Evolutionary conservation across 345 rosid species (phyloP).

Genomic region (Gossypium arboreum): DNA sequence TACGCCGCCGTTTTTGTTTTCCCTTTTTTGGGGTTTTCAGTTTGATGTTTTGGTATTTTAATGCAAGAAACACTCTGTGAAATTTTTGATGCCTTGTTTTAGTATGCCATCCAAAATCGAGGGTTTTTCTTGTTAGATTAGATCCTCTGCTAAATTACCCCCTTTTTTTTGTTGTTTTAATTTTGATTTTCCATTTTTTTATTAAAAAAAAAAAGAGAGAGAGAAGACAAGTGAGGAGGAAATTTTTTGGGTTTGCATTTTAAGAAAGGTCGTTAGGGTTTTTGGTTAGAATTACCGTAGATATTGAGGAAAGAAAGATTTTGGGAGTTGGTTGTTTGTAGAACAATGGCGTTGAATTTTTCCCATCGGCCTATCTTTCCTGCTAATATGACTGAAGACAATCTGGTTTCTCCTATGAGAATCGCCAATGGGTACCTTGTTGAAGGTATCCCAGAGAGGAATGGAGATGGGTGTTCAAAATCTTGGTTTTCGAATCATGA

Average conservation of each 20-base stretch:
- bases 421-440: constrained; percentile 58
- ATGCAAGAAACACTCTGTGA: constrained; percentile 26
- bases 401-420: constrained; percentile 64
- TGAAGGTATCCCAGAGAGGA: constrained; percentile 45
- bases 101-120: constrained; percentile 40
- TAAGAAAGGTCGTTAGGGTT: neutral
- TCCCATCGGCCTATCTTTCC: constrained; percentile 66
- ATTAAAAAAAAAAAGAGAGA: neutral
- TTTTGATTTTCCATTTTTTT: constrained; percentile 6
- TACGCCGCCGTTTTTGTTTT: neutral
- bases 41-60: constrained; percentile 19
- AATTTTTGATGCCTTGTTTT: constrained; percentile 41
- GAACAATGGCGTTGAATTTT: constrained; percentile 81
- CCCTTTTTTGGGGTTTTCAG: constrained; percentile 10
- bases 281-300: constrained; percentile 9
- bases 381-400: constrained; percentile 60
- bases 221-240: neutral
- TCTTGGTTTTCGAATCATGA: constrained; percentile 39
- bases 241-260: constrained; percentile 3
- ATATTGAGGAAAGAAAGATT: constrained; percentile 7
- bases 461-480: constrained; percentile 33
- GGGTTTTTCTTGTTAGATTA: constrained; percentile 30
- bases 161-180: neutral
- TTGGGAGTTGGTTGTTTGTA: constrained; percentile 23
- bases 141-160: neutral